phyloP scores from a whole-genome alignment of 345 rosid genomes.

The Noccaea bulbosa region DNA sequence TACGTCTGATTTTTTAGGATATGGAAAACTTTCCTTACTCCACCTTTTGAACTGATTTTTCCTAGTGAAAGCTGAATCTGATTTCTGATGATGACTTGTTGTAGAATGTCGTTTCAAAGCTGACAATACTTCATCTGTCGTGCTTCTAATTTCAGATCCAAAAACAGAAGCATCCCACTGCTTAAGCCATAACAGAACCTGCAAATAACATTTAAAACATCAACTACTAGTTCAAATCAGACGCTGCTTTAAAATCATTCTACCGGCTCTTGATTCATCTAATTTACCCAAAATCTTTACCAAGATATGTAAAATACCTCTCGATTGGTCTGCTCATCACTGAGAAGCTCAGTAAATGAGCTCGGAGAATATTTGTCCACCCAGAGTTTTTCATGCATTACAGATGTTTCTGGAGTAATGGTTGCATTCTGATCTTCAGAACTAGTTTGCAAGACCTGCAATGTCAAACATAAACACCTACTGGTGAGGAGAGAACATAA shows the following conservation, averaged over 20 bases:
- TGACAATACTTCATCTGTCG: slow-evolving; percentile 83
- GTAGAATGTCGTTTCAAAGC: slow-evolving; percentile 87
- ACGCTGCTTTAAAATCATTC: slow-evolving; percentile 8
- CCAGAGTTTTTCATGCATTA: slow-evolving; percentile 76
- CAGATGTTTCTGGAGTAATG: slow-evolving; percentile 51
- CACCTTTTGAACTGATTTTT: slow-evolving; percentile 54
- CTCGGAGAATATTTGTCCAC: slow-evolving; percentile 92
- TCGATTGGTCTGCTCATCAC: slow-evolving; percentile 96
- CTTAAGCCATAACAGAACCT: slow-evolving; percentile 96
- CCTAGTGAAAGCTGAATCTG: slow-evolving; percentile 54
- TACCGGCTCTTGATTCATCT: slow-evolving; percentile 15
- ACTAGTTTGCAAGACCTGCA: slow-evolving; percentile 79
- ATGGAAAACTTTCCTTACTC: slow-evolving; percentile 52
- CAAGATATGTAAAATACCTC: slow-evolving; percentile 59
- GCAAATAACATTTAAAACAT: slow-evolving; percentile 32
- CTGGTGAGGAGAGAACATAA: neutral
- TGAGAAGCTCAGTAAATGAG: slow-evolving; percentile 94
- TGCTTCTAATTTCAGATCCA: slow-evolving; percentile 92
- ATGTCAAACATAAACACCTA: slow-evolving; percentile 33
- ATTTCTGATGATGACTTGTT: slow-evolving; percentile 56
- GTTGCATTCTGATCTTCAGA: slow-evolving; percentile 53
- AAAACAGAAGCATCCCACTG: slow-evolving; percentile 99
- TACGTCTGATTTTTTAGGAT: slow-evolving; percentile 44
- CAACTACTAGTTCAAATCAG: slow-evolving; percentile 20
- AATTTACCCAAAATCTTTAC: neutral